A percentile compares a stretch with the other conserved stretches of the same genome.
phyloP scores from a whole-genome alignment of 139 green algal genomes.

The Haematococcus lacustris region DNA sequence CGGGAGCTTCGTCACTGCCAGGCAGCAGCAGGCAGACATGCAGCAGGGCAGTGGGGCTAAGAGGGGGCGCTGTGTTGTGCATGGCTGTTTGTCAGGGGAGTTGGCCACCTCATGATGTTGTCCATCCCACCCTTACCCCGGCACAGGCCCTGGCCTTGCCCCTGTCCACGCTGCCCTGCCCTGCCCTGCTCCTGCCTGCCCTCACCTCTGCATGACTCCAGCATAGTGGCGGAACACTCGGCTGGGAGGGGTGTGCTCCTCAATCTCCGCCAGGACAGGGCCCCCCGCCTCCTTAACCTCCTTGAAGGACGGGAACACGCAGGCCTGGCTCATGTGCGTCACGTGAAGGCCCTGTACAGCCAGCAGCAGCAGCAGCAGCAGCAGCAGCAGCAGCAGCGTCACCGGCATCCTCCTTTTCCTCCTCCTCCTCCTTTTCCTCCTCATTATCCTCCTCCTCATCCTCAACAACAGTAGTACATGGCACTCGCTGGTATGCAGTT shows the following conservation, averaged over 20 bases:
- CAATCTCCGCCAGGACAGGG: slow-evolving; percentile 35
- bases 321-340: slow-evolving; percentile 24
- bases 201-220: slow-evolving; percentile 33
- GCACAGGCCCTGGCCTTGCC: background rate
- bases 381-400: background rate
- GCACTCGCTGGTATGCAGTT: background rate
- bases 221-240: slow-evolving; percentile 49
- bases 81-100: background rate
- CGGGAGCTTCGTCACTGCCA: slow-evolving; percentile 35
- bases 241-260: slow-evolving; percentile 39
- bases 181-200: background rate
- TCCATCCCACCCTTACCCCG: background rate
- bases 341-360: slow-evolving; percentile 15
- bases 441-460: background rate
- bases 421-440: background rate
- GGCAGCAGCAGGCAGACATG: no score
- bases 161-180: background rate
- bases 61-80: background rate
- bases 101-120: background rate
- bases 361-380: background rate
- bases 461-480: background rate
- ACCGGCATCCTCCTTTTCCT: background rate
- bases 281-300: slow-evolving; percentile 29
- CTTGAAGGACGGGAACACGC: slow-evolving; percentile 41
- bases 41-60: background rate